Conservation (phyloP, 2,329 filamentous ascomycete species). For the Madurella mycetomatis region DNA sequence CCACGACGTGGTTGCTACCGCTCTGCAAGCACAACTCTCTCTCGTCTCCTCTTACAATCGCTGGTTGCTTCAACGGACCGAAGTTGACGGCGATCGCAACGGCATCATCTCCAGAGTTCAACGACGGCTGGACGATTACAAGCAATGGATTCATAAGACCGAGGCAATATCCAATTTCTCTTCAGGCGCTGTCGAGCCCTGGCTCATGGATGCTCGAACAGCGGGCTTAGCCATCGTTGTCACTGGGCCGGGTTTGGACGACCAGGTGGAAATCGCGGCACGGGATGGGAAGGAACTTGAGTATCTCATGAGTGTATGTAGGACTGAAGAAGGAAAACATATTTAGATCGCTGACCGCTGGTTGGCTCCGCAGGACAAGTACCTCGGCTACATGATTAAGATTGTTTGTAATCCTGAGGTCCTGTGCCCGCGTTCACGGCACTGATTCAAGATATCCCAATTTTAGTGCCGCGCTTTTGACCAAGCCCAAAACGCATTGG, state of each 20-base stretch:
- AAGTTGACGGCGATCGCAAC: background rate
- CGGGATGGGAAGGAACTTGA: conserved; percentile 9
- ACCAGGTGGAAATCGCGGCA: conserved; percentile 5
- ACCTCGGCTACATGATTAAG: conserved; percentile 19
- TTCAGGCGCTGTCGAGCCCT: background rate
- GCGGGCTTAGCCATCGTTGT: conserved; percentile 1
- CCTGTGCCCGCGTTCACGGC: no score
- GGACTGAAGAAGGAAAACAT: no score
- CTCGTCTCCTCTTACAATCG: conserved; percentile 11
- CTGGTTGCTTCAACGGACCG: conserved; percentile 12
- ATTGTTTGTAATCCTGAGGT: conserved; percentile 7
- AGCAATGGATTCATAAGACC: conserved; percentile 1
- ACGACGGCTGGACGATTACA: conserved; percentile 2
- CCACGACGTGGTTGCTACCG: background rate
- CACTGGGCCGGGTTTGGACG: background rate
- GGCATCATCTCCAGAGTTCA: conserved; percentile 8
- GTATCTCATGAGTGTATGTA: conserved; percentile 15
- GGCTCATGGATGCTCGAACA: conserved; percentile 2
- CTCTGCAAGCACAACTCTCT: conserved; percentile 6
- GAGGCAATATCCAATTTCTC: background rate
- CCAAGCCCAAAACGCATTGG: conserved; percentile 8
- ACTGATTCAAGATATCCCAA: no score
- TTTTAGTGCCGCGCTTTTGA: conserved; percentile 15
- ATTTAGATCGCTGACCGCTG: no score
- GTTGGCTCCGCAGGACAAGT: conserved; percentile 7